These are phyloP conservation scores for Aspergillus neotritici DNA, from an alignment of 2,329 filamentous ascomycete genomes.

Conservation along the genomic window DNA sequence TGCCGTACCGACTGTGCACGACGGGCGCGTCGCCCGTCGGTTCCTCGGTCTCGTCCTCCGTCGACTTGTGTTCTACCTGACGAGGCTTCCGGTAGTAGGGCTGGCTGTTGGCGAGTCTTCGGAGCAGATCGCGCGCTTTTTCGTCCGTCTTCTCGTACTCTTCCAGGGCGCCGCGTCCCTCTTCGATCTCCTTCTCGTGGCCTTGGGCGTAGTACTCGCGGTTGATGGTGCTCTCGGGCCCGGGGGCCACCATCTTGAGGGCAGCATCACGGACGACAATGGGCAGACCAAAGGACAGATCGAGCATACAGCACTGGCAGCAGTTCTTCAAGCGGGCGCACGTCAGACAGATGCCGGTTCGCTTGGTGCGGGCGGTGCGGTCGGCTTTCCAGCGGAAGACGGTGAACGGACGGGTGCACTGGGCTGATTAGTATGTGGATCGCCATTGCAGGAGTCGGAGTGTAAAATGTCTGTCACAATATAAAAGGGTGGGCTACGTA, in stretches of 20 bases:
- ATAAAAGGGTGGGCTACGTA: constrained; percentile 16
- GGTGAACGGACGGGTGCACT: constrained; percentile 89
- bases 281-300: constrained; percentile 89
- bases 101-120: constrained; percentile 81
- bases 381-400: constrained; percentile 93
- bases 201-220: constrained; percentile 97
- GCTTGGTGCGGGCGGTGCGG: constrained; percentile 83
- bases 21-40: constrained; percentile 39
- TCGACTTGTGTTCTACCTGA: constrained; percentile 54
- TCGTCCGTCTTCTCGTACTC: constrained; percentile 97
- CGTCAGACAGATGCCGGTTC: constrained; percentile 91
- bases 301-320: constrained; percentile 98
- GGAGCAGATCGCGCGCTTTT: constrained; percentile 82
- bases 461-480: background rate
- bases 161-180: constrained; percentile 77
- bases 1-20: constrained; percentile 37
- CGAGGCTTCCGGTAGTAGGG: constrained; percentile 91
- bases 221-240: constrained; percentile 87
- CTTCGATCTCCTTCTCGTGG: constrained; percentile 90
- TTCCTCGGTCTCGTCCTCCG: constrained; percentile 38
- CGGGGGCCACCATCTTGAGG: constrained; percentile 94
- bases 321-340: constrained; percentile 98
- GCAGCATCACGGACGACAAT: constrained; percentile 94
- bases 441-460: background rate
- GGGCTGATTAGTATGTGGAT: constrained; percentile 3